Evolutionary conservation across 2,329 filamentous ascomycete genomes (phyloP), one percentile per base, ranked within the genome.

Genomic region (Penicillium sp.): DNA sequence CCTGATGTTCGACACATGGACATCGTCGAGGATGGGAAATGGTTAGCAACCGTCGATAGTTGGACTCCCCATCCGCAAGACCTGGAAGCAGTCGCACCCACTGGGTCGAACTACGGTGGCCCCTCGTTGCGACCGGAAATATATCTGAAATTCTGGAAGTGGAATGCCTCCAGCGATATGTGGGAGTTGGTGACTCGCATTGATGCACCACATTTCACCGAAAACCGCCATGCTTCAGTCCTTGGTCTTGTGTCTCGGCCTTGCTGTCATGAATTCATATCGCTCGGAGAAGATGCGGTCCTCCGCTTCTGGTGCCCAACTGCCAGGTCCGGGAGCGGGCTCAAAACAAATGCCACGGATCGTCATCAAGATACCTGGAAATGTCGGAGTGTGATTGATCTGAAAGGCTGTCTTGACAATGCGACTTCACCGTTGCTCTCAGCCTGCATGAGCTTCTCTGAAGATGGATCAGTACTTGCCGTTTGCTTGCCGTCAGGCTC

Each of bases 31-130:
- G 88, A 97, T 66, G 93, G 93, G 15, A 81, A 85, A 59, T 97
- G 93, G 92, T 81, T 99, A 51, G 92, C 89, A 4, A 97, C 91
- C 1, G 83, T 96, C 1, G 94, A 99, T 68, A 89, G 92, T 65
- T 99, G 94, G 94, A 81, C 82, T 45, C 91, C 91, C 1, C 84
- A 89, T 8, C 74, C 77, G 10, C 78, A 82, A 53, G 91, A 97
- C 65, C 73, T 89, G 12, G 80, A 83, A 32, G 80, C 81, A 49
- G 70, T 89, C 23, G 71, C 78, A 45, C 63, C 70, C 12, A 60
- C 57, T 32, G 51, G 70, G 33, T 71, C 67, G n/a, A 67, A 71
- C 46, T 72, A 65, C 55, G 55, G 80, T 78, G 55, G 81, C 2
- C 34, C 46, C 21, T 26, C 44, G 7, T 32, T 43, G 24, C 60